Conservation (phyloP, 23 red algal species). For the Porphyridium purpureum region DNA sequence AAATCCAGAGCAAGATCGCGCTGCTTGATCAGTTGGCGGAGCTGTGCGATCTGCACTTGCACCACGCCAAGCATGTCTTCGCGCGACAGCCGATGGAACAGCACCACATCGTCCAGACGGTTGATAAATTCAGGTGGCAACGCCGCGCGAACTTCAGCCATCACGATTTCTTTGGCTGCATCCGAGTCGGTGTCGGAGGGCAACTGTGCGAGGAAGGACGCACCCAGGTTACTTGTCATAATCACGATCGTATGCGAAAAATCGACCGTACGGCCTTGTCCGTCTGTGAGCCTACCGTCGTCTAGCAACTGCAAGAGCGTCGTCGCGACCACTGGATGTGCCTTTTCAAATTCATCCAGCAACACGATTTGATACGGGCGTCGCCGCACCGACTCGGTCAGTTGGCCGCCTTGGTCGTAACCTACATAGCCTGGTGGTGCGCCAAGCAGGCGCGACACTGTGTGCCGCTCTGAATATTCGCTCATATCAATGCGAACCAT, state of each 20-base stretch:
- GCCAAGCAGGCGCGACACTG: conserved; percentile 37
- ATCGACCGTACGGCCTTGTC: conserved; percentile 32
- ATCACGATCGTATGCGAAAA: conserved; percentile 45
- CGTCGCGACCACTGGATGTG: conserved; percentile 12
- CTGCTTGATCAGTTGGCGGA: conserved; percentile 4
- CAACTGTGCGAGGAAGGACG: conserved; percentile 14
- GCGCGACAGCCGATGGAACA: conserved; percentile 21
- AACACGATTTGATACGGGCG: conserved; percentile 40
- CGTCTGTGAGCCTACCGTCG: conserved; percentile 41
- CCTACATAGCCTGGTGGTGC: conserved; percentile 56
- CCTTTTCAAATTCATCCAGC: conserved; percentile 66
- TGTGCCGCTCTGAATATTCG: conserved; percentile 50
- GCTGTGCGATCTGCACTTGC: conserved; percentile 8
- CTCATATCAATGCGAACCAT: conserved; percentile 45
- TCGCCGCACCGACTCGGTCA: conserved; percentile 41
- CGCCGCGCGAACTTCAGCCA: conserved; percentile 11
- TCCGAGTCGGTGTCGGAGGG: conserved; percentile 5
- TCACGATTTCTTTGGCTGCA: conserved; percentile 12
- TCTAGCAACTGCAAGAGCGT: conserved; percentile 40
- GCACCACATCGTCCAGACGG: conserved; percentile 30
- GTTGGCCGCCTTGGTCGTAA: conserved; percentile 51
- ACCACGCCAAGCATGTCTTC: conserved; percentile 28
- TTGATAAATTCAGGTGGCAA: conserved; percentile 42
- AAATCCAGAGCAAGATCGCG: conserved; percentile 6
- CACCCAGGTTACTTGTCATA: conserved; percentile 38